Evolutionary conservation across 768 basidiomycete genomes (phyloP).

Genomic region (Boletus edulis): DNA sequence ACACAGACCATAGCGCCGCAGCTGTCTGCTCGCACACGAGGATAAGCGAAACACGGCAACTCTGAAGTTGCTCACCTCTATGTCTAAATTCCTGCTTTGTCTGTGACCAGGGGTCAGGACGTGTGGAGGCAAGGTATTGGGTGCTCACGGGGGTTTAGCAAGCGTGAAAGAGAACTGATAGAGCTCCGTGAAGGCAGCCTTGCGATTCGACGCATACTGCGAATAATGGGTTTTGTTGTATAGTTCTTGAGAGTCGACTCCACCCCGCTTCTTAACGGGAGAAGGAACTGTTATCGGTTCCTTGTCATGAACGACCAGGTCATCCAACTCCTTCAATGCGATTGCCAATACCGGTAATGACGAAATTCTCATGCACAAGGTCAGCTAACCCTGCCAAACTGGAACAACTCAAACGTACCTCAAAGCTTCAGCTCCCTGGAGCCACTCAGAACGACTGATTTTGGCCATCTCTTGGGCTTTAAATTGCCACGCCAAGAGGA

Average conservation of each 20-base stretch:
- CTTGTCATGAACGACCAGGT: conserved; percentile 51
- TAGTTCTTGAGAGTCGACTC: conserved; percentile 31
- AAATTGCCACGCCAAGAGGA: conserved; percentile 76
- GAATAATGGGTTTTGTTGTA: conserved; percentile 57
- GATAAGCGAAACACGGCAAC: neutral
- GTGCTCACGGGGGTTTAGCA: conserved; percentile 67
- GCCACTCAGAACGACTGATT: conserved; percentile 68
- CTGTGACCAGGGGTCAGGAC: conserved; percentile 34
- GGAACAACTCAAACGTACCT: conserved; percentile 31
- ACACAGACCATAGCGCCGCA: conserved; percentile 71
- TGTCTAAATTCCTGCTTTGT: conserved; percentile 73
- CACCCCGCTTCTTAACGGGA: conserved; percentile 34
- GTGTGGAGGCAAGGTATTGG: neutral
- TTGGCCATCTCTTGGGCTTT: conserved; percentile 71
- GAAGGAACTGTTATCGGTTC: conserved; percentile 34
- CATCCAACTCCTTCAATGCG: conserved; percentile 60
- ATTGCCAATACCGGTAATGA: conserved; percentile 48
- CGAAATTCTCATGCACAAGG: conserved; percentile 40
- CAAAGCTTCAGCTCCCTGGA: conserved; percentile 46
- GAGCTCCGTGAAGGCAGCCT: conserved; percentile 57
- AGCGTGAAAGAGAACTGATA: conserved; percentile 72
- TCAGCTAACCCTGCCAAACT: neutral
- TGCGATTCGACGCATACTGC: conserved; percentile 46
- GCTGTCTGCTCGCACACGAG: conserved; percentile 49
- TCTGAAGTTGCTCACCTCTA: conserved; percentile 56